Base-by-base conservation (phyloP, 495 filamentous ascomycete genomes). In the Zalerion maritima region DNA sequence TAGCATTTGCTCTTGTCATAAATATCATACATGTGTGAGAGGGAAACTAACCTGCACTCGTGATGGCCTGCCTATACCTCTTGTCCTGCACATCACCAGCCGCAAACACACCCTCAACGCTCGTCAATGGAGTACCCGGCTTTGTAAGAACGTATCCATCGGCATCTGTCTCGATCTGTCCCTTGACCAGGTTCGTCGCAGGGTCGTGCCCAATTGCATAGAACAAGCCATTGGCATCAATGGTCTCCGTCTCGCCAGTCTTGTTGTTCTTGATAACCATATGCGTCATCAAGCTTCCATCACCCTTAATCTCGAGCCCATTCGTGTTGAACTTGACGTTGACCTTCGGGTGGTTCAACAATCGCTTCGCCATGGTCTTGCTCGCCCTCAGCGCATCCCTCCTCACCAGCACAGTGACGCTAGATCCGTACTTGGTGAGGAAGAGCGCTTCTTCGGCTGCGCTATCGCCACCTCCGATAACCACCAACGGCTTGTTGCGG, bases 61-160 rank as follows among this genome's bases (percentile, higher is more conserved):
- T 97, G 44, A 97, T 86, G 32, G 89, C 89, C 61, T 97, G 89
- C 49, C 91, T 70, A 55, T 99, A 99, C 44, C 78, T 75, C 72
- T 94, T 96, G 50, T 99, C 91, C 62, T 96, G 91, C 12, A 99
- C 89, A 48, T 99, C 89, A 28, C 89, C 89, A 24, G 86, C 87
- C 29, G 89, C 89, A 52, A 96, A 99, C 6, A 99, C 81, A 45
- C 89, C 89, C 50, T 84, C 72, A 4, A 93, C 52, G 50, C 73
- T 93, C 24, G 89, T 99, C 39, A 75, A 67, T 39, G 81, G 82
- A 28, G 84, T 87, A 17, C 89, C 89, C 2, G 87, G 77, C 53
- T 79, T 69, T 23, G 91, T 96, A 39, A 86, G 45, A 21, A 99
- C 75, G 50, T 99, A 99, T 1, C 64, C 64, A 32, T 96, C 89